Evolutionary conservation across 768 basidiomycete species (phyloP).

Genomic region (Tricholoma sp.): DNA sequence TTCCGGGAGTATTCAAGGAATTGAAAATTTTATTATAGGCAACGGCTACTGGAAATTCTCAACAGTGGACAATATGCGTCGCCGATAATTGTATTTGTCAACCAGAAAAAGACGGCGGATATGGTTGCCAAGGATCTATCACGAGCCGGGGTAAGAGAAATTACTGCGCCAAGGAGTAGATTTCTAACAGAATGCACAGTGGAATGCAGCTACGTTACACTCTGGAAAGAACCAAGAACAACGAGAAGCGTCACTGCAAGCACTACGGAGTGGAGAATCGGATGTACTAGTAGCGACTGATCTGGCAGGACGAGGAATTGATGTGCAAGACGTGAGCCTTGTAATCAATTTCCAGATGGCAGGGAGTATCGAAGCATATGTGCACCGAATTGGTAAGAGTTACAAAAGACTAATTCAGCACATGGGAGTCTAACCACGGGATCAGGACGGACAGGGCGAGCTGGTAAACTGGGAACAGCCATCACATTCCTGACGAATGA

Average conservation of each 20-base stretch:
- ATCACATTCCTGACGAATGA: slow-evolving; percentile 97
- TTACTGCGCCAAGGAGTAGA: no score
- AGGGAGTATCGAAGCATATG: slow-evolving; percentile 92
- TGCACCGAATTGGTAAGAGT: slow-evolving; percentile 88
- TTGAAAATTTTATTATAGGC: slow-evolving; percentile 39
- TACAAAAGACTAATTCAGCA: neutral
- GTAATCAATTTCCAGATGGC: slow-evolving; percentile 99
- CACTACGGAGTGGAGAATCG: slow-evolving; percentile 79
- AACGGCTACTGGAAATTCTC: slow-evolving; percentile 85
- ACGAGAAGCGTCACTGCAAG: slow-evolving; percentile 86
- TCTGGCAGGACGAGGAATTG: slow-evolving; percentile 97
- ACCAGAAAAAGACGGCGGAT: slow-evolving; percentile 99
- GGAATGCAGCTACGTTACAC: slow-evolving; percentile 88
- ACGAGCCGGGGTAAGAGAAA: slow-evolving; percentile 70
- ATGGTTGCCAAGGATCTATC: slow-evolving; percentile 94
- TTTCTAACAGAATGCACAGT: slow-evolving; percentile 40
- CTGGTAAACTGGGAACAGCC: slow-evolving; percentile 88
- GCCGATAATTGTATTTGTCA: slow-evolving; percentile 98
- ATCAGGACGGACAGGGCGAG: slow-evolving; percentile 92
- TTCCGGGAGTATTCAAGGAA: slow-evolving; percentile 7
- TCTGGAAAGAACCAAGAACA: slow-evolving; percentile 98
- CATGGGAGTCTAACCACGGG: neutral
- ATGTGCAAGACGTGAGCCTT: slow-evolving; percentile 92
- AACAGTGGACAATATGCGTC: slow-evolving; percentile 78
- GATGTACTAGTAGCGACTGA: slow-evolving; percentile 96